Conservation (phyloP, 306 rosid genomes). For the Luffa acutangula region DNA sequence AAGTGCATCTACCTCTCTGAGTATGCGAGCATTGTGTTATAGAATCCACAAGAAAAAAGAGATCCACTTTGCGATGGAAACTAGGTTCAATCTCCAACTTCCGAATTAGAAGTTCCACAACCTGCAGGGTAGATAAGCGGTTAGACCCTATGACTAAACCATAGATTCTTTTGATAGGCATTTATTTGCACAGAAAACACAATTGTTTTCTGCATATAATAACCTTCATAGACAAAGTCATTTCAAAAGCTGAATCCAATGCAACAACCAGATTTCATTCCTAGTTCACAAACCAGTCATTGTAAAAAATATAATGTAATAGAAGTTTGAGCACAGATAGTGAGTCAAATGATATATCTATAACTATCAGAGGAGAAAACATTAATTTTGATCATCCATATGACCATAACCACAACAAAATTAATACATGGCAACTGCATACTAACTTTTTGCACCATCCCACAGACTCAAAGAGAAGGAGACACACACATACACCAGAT, state of each 20-base stretch:
- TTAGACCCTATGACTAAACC: conserved; percentile 8
- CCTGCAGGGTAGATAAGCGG: conserved; percentile 41
- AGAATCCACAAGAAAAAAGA: conserved; percentile 97
- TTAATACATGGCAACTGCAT: neutral
- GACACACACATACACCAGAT: neutral
- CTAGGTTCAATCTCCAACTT: conserved; percentile 86
- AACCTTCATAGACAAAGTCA: neutral
- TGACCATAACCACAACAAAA: neutral
- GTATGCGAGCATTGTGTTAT: conserved; percentile 90
- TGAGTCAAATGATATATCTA: neutral
- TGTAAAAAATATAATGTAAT: neutral
- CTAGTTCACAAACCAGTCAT: neutral
- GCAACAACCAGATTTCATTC: neutral
- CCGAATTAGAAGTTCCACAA: conserved; percentile 92
- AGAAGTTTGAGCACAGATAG: neutral
- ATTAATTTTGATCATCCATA: neutral
- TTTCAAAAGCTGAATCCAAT: neutral
- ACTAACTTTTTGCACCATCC: neutral
- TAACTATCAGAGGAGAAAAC: neutral
- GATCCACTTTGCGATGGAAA: conserved; percentile 87
- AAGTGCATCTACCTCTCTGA: conserved; percentile 46
- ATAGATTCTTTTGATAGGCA: neutral
- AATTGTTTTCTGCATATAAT: neutral
- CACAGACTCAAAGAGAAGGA: neutral
- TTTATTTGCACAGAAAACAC: neutral